Evolutionary conservation across 768 basidiomycete species (phyloP), one percentile per base, ranked within the genome.

Genomic region (Cystofilobasidium bisporidii): DNA sequence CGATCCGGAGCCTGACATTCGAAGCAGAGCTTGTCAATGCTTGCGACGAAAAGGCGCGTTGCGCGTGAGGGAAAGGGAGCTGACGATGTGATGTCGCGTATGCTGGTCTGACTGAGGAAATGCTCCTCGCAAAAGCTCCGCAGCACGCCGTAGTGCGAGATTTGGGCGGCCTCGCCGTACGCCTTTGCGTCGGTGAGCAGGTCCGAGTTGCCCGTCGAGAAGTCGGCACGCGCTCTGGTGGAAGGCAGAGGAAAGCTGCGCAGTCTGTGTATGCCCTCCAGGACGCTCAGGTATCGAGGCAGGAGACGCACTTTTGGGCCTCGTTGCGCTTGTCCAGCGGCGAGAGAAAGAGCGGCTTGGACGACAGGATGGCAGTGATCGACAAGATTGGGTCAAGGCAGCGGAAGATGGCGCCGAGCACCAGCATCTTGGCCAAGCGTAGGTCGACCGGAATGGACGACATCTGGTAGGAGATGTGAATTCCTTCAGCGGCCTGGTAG

Each of bases 361-460:
- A 88, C 2, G 91, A 93, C 41, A 97, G 77, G 68, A 84, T 81
- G 22, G 91, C 90, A 0, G 86, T 87, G 40, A 93, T 83, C 1
- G 89, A 91, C 36, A 93, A 80, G 17, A 89, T 81, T 71, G 63
- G 32, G 63, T 84, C 85, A 12, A 94, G 78, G 71, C 91, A 93
- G 71, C 83, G 83, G 79, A 97, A 92, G 56, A 93, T 82, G 8
- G 86, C 83, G 0, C 84, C 91, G 0, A 96, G 80, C 10, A 96
- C 83, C 28, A 97, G 83, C 88, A 97, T 93, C 81, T 96, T 97
- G 11, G 85, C 89, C 32, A 97, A 81, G 47, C 90, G 82, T 14
- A 93, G 79, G 76, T 97, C 93, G 18, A 94, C 79, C 0, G 92
- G 58, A 24, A 61, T 61, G 40, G 60, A 61, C 3, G 60, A 43